These are phyloP conservation scores for Bigelowiella natans DNA, from an alignment of 78 protist genomes.

Conservation along the genomic window DNA sequence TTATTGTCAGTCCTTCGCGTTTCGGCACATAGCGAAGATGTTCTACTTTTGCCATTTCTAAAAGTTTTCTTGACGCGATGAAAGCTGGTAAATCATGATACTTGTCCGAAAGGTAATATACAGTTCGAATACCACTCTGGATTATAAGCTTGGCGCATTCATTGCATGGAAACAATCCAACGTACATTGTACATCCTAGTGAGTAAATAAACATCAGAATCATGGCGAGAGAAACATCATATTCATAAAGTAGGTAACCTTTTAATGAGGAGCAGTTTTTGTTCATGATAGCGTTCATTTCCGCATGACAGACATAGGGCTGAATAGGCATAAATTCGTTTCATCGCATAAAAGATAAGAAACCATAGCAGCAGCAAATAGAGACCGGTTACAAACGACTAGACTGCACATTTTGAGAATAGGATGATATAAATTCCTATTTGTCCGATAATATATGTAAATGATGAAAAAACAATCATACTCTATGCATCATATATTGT, in stretches of 20 bases:
- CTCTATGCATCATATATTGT: too few relatives aligned
- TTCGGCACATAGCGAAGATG: neutral
- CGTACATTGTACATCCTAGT: conserved; percentile 20
- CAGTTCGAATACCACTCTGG: conserved; percentile 2
- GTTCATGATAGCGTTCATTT: conserved; percentile 59
- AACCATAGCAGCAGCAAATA: too few relatives aligned
- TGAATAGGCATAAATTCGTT: too few relatives aligned
- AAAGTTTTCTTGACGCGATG: conserved; percentile 41
- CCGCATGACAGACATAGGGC: conserved; percentile 67
- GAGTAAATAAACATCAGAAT: neutral
- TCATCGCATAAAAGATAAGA: too few relatives aligned
- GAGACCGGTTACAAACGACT: too few relatives aligned
- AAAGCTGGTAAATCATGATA: conserved; percentile 26
- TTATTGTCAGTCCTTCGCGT: too few relatives aligned
- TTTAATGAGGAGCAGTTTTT: conserved; percentile 26
- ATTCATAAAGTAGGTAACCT: neutral
- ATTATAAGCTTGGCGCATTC: conserved; percentile 64
- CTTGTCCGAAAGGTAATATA: conserved; percentile 21
- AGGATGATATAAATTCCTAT: too few relatives aligned
- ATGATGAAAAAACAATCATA: too few relatives aligned
- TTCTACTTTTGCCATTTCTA: conserved; percentile 40
- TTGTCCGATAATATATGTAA: too few relatives aligned
- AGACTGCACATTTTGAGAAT: too few relatives aligned
- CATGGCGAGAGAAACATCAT: too few relatives aligned
- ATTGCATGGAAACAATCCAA: conserved; percentile 57